Conservation (phyloP, 1,139 yeast genomes). For the Suhomyces yuchorum region DNA sequence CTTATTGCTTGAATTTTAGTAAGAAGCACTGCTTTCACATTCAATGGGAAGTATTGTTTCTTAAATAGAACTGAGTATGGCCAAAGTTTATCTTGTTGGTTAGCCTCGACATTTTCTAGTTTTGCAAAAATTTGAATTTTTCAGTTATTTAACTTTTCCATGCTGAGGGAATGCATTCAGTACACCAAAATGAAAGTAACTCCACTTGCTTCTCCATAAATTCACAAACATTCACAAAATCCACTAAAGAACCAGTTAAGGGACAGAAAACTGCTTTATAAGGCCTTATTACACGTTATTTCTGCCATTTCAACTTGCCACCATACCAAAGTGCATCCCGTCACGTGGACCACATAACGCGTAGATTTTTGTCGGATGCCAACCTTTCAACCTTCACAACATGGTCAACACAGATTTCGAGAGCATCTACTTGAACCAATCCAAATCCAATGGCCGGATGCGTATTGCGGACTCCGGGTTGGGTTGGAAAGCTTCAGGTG, state of each 20-base stretch:
- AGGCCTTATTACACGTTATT: background rate
- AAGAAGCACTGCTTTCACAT: no score
- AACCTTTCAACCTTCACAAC: slow-evolving; percentile 4
- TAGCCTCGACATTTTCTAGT: no score
- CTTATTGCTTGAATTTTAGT: no score
- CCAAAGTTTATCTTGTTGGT: no score
- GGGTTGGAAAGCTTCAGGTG: slow-evolving; percentile 84
- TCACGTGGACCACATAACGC: background rate
- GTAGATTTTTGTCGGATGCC: background rate
- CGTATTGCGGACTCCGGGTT: slow-evolving; percentile 93
- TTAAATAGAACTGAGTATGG: no score
- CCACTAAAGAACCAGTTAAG: no score
- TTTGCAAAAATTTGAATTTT: background rate
- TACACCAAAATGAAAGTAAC: background rate
- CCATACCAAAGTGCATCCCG: background rate
- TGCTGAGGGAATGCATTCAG: no score
- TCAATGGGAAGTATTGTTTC: no score
- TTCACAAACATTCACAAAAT: no score
- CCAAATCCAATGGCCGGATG: slow-evolving; percentile 81
- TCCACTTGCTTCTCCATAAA: no score
- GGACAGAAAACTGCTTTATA: no score
- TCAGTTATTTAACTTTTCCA: background rate
- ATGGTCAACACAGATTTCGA: slow-evolving; percentile 71
- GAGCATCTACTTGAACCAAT: slow-evolving; percentile 84
- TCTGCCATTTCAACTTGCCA: background rate